Base-by-base conservation (phyloP, 1,284 basidiomycete genomes). In the Tausonia pullulans region DNA sequence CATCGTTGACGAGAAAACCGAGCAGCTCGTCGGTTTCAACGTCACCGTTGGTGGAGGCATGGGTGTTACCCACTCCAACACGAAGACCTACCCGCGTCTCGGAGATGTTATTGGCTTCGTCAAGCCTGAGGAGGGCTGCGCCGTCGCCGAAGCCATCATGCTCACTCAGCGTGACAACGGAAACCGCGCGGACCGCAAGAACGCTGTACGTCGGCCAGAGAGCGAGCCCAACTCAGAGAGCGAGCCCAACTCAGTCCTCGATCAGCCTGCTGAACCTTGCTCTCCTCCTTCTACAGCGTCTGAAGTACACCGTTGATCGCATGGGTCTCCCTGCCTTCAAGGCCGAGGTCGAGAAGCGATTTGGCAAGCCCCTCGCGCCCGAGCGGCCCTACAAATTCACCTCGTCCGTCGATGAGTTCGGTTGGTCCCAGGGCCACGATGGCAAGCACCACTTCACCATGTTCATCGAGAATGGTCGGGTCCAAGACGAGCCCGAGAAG, bases 61-160 rank as follows among this genome's bases (percentile, higher is more conserved):
- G 95, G 95, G 95, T 77, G 95, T 98, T 57, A 98, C 95, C 0
- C 94, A 98, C 74, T 92, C 90, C 61, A 96, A 92, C 82, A 98
- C 98, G 81, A 94, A 95, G 81, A 99, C 95, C 0, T 98, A 98
- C 77, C 96, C 96, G 56, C 86, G 96, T 68, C 78, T 88, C 53
- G 93, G 85, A 59, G 86, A 87, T 71, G 79, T 97, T 43, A 84
- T 99, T 69, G 96, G 95, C 63, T 99, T 97, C 80, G 91, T 92
- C 71, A 89, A 87, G 1, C 80, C 85, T 13, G 91, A 95, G 68
- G 87, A 98, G 74, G 92, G 88, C 60, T 82, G 83, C 71, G 81
- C 86, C 66, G 87, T 94, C 7, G 92, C 92, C 48, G 94, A 98
- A 79, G 87, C 87, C 74, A 83, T 98, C 72, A 88, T 99, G 87